Base-by-base conservation (phyloP, 148 eudicot genomes). In the Limonium bicolor region DNA sequence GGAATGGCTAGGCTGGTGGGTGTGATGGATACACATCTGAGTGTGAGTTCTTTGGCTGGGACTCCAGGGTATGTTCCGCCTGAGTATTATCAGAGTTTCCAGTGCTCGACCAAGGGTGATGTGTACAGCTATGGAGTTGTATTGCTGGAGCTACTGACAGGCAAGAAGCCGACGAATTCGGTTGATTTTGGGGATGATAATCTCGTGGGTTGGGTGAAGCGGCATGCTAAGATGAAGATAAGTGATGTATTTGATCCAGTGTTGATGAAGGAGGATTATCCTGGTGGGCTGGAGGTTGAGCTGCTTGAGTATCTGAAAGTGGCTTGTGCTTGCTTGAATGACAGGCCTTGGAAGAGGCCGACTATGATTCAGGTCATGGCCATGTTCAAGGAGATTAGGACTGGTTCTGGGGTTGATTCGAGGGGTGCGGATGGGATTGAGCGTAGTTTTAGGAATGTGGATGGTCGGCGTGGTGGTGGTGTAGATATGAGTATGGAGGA, bases 311-410 rank as follows among this genome's bases (percentile, higher is more conserved):
- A 84, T 33, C 48, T 84, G 20, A 71, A 71, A 30, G 93, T 90
- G 1, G 99, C 99, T 3, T 68, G 74, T 42, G 77, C 82, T 12
- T 90, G 95, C 61, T 65, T 90, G 34, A 93, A 90, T 20, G 99
- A 90, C 29, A 71, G 95, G 27, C 80, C 81, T 3, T 75, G 55
- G 60, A 64, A 54, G 22, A 67, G 99, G 0, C 99, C 99, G 0
- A 84, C 87, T 1, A 90, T 90, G 93, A 80, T 90, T 12, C 93
- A 90, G 65, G 99, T 90, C n/a, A 68, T 90, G 95, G 93, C 99
- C 0, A 80, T 62, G 79, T 82, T 78, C 55, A 90, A 84, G 60
- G 95, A 90, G 46, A 90, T 90, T 25, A 84, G 84, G 59, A 84
- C 93, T 0, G 88, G 99, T 9, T 81, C 85, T 0, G 92, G 78